Evolutionary conservation across 768 basidiomycete species (phyloP).

Genomic region (Leccinum imitatum): DNA sequence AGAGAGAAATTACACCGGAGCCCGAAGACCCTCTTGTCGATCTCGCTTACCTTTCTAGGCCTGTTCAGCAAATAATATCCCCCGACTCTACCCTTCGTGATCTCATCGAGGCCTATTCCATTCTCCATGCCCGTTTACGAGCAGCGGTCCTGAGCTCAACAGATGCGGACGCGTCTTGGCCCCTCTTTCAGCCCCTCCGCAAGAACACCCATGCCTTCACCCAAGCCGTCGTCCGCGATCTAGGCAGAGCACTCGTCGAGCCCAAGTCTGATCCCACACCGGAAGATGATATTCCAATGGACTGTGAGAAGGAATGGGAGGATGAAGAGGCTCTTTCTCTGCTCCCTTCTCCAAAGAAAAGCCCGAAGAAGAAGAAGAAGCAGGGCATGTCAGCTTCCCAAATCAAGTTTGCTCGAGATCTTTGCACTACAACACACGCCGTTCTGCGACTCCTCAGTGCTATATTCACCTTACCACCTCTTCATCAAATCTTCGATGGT

Average conservation of each 20-base stretch:
- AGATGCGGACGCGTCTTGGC: slow-evolving; percentile 63
- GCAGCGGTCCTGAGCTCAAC: slow-evolving; percentile 40
- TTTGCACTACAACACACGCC: slow-evolving; percentile 70
- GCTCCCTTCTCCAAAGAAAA: slow-evolving; percentile 70
- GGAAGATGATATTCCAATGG: slow-evolving; percentile 25
- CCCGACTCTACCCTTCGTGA: slow-evolving; percentile 48
- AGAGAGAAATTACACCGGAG: slow-evolving; percentile 74
- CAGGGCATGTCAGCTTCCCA: slow-evolving; percentile 75
- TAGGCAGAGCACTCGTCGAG: slow-evolving; percentile 62
- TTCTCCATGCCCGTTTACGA: slow-evolving; percentile 66
- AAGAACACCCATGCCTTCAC: slow-evolving; percentile 52
- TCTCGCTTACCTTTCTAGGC: slow-evolving; percentile 61
- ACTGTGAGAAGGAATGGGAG: slow-evolving; percentile 22
- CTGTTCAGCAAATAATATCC: slow-evolving; percentile 60
- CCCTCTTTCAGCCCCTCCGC: slow-evolving; percentile 69
- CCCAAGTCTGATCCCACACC: slow-evolving; percentile 36
- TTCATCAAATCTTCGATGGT: slow-evolving; percentile 66
- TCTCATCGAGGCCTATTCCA: slow-evolving; percentile 72
- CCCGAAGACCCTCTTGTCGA: slow-evolving; percentile 66
- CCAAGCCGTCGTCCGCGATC: slow-evolving; percentile 63
- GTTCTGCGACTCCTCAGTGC: slow-evolving; percentile 65
- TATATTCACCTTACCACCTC: slow-evolving; percentile 57
- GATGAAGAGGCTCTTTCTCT: slow-evolving; percentile 31
- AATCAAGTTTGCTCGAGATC: slow-evolving; percentile 75
- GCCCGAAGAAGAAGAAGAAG: slow-evolving; percentile 52